Percentiles rank a stretch among this genome's conserved stretches.
Conservation (phyloP, 1,139 yeast genomes). For the Pichia norvegensis region DNA sequence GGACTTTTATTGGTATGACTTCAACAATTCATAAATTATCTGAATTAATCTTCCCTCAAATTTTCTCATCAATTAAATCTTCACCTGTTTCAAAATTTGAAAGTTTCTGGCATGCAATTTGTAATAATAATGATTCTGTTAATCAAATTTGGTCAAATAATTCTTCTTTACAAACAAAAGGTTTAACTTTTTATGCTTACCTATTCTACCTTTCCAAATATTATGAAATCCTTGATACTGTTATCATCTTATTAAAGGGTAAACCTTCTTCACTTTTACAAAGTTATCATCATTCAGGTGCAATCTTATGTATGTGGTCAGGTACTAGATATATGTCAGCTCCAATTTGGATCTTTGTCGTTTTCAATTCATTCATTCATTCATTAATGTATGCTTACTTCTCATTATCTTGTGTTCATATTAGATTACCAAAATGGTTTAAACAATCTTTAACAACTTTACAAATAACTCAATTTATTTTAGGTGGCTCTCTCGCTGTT, state of each 20-base stretch:
- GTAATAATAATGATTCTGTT: conserved; percentile 38
- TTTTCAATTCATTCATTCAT: conserved; percentile 71
- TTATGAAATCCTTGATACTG: conserved; percentile 66
- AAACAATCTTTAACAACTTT: conserved; percentile 58
- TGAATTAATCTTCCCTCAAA: conserved; percentile 19
- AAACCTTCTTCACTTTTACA: conserved; percentile 61
- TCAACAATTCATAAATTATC: conserved; percentile 37
- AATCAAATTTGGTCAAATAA: conserved; percentile 48
- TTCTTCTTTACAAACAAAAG: conserved; percentile 29
- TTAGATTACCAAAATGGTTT: conserved; percentile 50
- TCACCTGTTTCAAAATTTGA: conserved; percentile 20
- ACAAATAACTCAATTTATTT: conserved; percentile 63
- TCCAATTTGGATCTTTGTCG: conserved; percentile 77
- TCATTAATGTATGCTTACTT: conserved; percentile 71
- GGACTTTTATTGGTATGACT: conserved; percentile 69
- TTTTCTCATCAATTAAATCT: conserved; percentile 7
- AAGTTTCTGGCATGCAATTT: conserved; percentile 52
- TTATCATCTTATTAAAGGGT: conserved; percentile 62
- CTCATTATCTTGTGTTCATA: conserved; percentile 53
- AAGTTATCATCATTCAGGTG: conserved; percentile 76
- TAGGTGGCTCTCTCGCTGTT: conserved; percentile 64
- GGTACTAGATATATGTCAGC: conserved; percentile 67
- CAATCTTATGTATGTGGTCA: conserved; percentile 80
- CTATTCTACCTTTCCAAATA: conserved; percentile 66
- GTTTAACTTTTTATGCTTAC: conserved; percentile 55